Evolutionary conservation across 441 rosid species (phyloP).

Genomic region (Adansonia grandidieri): DNA sequence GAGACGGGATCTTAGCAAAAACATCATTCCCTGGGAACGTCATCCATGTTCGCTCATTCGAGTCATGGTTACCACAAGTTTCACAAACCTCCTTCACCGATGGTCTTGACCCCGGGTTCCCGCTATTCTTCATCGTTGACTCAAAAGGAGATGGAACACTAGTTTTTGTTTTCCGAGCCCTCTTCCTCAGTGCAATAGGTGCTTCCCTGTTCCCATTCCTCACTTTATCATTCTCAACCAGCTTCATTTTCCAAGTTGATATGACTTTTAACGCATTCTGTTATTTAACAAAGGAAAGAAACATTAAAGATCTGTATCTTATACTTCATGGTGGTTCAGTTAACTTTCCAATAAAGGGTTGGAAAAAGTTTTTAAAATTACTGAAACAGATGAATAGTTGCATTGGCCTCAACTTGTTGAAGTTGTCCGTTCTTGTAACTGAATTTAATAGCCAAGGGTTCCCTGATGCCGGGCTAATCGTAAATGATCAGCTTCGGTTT

Average conservation of each 20-base stretch:
- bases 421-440: background rate
- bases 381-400: no score
- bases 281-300: background rate
- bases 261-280: background rate
- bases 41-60: conserved; percentile 77
- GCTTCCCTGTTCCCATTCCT: conserved; percentile 85
- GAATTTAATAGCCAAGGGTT: background rate
- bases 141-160: conserved; percentile 67
- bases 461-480: conserved; percentile 69
- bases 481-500: conserved; percentile 73
- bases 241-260: conserved; percentile 43
- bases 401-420: background rate
- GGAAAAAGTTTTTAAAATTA: background rate
- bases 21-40: conserved; percentile 73
- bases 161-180: conserved; percentile 76
- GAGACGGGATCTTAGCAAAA: conserved; percentile 71
- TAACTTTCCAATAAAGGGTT: background rate
- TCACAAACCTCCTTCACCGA: conserved; percentile 77
- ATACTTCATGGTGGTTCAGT: background rate
- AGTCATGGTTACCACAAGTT: conserved; percentile 73
- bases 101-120: conserved; percentile 48
- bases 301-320: background rate
- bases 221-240: conserved; percentile 69
- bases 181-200: conserved; percentile 75
- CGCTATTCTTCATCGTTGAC: conserved; percentile 68